Percentiles rank a stretch among this genome's conserved stretches.
phyloP scores from a whole-genome alignment of 352 stramenopile genomes.

The Phytophthora aleatoria region DNA sequence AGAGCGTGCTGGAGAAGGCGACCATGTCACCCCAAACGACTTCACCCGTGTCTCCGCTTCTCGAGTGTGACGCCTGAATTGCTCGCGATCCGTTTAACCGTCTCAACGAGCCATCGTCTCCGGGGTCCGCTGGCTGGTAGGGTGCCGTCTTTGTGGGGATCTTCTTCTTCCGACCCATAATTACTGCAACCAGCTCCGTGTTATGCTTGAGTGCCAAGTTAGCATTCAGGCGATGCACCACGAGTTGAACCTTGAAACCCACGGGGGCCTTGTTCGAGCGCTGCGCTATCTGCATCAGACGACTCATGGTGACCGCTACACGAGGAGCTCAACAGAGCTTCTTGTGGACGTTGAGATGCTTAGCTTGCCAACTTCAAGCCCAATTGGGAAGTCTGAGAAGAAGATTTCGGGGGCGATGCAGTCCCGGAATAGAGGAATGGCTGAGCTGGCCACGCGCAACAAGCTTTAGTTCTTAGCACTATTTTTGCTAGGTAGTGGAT shows the following conservation, averaged over 20 bases:
- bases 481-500: slow-evolving; percentile 27
- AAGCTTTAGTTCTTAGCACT: slow-evolving; percentile 18
- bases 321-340: slow-evolving; percentile 3
- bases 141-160: slow-evolving; percentile 57
- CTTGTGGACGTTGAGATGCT: slow-evolving; percentile 1
- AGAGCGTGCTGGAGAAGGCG: slow-evolving; percentile 76
- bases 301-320: slow-evolving; percentile 48
- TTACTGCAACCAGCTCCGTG: slow-evolving; percentile 60
- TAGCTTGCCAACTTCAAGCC: slow-evolving; percentile 19
- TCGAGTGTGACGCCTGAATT: slow-evolving; percentile 33
- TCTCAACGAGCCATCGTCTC: slow-evolving; percentile 34
- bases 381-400: slow-evolving; percentile 30
- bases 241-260: slow-evolving; percentile 75
- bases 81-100: slow-evolving; percentile 31
- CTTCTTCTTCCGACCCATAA: slow-evolving; percentile 77
- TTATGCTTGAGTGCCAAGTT: slow-evolving; percentile 52
- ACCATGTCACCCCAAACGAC: slow-evolving; percentile 79
- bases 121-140: slow-evolving; percentile 42
- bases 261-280: slow-evolving; percentile 61
- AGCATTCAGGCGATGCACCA: slow-evolving; percentile 68
- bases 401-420: slow-evolving; percentile 19
- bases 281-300: slow-evolving; percentile 66
- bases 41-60: slow-evolving; percentile 44
- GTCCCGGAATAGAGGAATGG: slow-evolving; percentile 31
- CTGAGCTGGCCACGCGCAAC: background rate